phyloP scores from a whole-genome alignment of 1,284 basidiomycete genomes.

The Ganoderma leucocontextum region DNA sequence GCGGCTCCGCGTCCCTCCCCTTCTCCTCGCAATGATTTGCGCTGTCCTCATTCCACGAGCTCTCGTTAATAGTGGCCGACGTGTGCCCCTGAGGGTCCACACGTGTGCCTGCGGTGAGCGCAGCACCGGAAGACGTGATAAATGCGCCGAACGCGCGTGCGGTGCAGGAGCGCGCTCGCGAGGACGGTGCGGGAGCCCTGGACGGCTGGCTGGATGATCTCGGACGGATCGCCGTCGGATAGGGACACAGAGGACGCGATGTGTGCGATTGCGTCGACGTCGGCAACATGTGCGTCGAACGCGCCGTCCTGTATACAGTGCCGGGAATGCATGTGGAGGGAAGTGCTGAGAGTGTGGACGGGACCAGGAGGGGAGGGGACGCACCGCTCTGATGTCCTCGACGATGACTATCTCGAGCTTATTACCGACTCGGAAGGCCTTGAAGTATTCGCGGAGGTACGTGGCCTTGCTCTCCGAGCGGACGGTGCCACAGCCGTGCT shows the following conservation, averaged over 20 bases:
- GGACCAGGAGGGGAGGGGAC: conserved; percentile 13
- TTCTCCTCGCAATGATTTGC: conserved; percentile 56
- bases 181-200: conserved; percentile 37
- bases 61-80: conserved; percentile 46
- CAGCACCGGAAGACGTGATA: conserved; percentile 62
- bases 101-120: conserved; percentile 34
- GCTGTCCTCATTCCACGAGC: conserved; percentile 71
- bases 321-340: background rate
- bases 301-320: conserved; percentile 40
- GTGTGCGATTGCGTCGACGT: conserved; percentile 52
- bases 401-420: conserved; percentile 56
- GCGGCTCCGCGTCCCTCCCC: conserved; percentile 51
- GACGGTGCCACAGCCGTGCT: conserved; percentile 43
- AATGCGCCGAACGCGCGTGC: conserved; percentile 68
- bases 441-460: conserved; percentile 56
- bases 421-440: conserved; percentile 48
- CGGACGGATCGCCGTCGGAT: conserved; percentile 45
- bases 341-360: background rate
- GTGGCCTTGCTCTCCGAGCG: conserved; percentile 47
- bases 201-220: conserved; percentile 43
- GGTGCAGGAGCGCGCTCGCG: conserved; percentile 34
- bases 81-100: conserved; percentile 38
- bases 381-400: conserved; percentile 32
- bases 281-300: conserved; percentile 52
- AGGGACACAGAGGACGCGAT: conserved; percentile 53